Evolutionary conservation across 2,329 filamentous ascomycete genomes (phyloP).

Genomic region (Apiospora rasikravindrae): DNA sequence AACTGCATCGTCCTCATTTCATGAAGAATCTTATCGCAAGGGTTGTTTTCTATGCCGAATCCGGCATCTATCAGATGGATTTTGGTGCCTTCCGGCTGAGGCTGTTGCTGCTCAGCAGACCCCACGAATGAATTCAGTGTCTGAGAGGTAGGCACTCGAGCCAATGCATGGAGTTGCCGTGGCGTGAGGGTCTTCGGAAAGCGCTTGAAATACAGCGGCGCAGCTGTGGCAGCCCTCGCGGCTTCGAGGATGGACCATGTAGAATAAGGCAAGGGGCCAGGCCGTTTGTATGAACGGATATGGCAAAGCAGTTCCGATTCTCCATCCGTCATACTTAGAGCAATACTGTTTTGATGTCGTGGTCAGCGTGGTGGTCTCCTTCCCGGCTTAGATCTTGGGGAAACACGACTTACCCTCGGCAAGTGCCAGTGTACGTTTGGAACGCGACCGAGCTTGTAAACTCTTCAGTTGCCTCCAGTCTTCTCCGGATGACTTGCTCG

Average conservation of each 20-base stretch:
- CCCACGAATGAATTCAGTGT: neutral
- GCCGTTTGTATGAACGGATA: neutral
- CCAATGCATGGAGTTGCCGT: neutral
- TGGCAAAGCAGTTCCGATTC: neutral
- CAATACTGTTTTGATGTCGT: neutral
- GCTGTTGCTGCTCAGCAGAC: neutral
- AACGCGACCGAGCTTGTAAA: conserved; percentile 16
- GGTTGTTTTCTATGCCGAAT: conserved; percentile 25
- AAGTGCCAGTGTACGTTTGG: conserved; percentile 24
- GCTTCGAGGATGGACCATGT: conserved; percentile 2
- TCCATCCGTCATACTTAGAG: neutral
- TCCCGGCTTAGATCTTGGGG: neutral
- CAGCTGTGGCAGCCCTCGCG: conserved; percentile 26
- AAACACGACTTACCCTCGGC: conserved; percentile 23
- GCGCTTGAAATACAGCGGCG: conserved; percentile 25
- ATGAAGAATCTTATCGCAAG: conserved; percentile 21
- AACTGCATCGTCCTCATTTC: conserved; percentile 18
- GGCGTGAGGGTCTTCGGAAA: neutral
- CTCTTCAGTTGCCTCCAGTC: conserved; percentile 19
- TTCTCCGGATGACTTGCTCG: conserved; percentile 23
- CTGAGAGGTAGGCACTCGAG: neutral
- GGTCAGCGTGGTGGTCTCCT: neutral
- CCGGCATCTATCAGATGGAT: conserved; percentile 23
- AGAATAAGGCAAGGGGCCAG: no score
- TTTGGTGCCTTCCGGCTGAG: neutral